These are phyloP conservation scores for Ormosia semicastrata DNA, from an alignment of 306 rosid species.

Conservation along the genomic window DNA sequence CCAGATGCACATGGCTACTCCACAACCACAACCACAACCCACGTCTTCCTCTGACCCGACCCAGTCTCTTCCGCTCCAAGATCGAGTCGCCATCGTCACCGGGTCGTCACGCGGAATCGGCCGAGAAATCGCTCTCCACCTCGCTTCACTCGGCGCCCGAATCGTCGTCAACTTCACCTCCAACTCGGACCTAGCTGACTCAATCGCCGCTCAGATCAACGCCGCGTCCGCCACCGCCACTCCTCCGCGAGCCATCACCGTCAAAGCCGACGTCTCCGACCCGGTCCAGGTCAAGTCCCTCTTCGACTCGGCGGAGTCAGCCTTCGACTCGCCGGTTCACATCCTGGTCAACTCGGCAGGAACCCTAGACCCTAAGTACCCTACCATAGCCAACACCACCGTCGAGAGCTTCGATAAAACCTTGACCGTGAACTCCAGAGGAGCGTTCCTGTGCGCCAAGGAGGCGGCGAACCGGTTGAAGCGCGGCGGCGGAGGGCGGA, in stretches of 20 bases:
- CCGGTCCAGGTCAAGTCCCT: conserved; percentile 45
- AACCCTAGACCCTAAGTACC: conserved; percentile 26
- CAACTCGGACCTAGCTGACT: conserved; percentile 44
- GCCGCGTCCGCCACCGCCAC: not conserved
- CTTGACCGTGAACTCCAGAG: conserved; percentile 46
- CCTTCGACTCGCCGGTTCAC: conserved; percentile 45
- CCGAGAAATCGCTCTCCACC: conserved; percentile 47
- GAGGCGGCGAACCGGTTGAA: conserved; percentile 53
- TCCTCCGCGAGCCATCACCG: conserved; percentile 33
- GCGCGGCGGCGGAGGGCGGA: conserved; percentile 64
- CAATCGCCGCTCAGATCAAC: conserved; percentile 41
- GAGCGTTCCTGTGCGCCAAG: conserved; percentile 46
- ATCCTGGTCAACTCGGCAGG: conserved; percentile 58
- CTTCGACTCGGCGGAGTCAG: conserved; percentile 47
- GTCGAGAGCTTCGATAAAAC: conserved; percentile 41
- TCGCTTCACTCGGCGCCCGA: conserved; percentile 50
- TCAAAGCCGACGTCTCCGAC: conserved; percentile 55
- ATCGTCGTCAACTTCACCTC: conserved; percentile 54
- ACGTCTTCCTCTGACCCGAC: not conserved
- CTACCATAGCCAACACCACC: conserved; percentile 33
- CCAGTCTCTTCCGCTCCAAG: conserved; percentile 23
- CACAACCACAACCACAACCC: not conserved
- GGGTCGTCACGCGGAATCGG: conserved; percentile 69
- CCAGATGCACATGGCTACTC: not conserved
- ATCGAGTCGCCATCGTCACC: conserved; percentile 54